A percentile compares a stretch with the other conserved stretches of the same genome.
phyloP scores from a whole-genome alignment of 371 early-diverging fungal species.

The Syncephalastrum racemosum region DNA sequence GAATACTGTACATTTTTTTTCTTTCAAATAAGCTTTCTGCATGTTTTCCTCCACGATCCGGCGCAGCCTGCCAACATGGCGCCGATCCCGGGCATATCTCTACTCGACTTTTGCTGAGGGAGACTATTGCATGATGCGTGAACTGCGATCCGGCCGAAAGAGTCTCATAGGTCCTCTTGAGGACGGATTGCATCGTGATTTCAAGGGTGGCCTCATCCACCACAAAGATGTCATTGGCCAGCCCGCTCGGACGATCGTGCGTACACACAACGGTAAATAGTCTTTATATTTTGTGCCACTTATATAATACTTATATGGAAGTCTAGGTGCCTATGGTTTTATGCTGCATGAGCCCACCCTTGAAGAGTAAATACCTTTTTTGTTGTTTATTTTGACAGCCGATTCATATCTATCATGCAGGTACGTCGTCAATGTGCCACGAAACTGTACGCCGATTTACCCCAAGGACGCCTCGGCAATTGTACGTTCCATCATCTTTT shows the following conservation, averaged over 20 bases:
- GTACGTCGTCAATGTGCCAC: slow-evolving; percentile 56
- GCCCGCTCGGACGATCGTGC: slow-evolving; percentile 46
- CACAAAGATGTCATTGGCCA: slow-evolving; percentile 56
- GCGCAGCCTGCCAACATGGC: too few species aligned
- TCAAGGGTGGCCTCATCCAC: slow-evolving; percentile 44
- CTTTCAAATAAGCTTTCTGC: too few species aligned
- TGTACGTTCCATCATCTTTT: slow-evolving; percentile 26
- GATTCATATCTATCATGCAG: slow-evolving; percentile 18
- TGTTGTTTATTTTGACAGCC: neutral
- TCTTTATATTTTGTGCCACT: neutral
- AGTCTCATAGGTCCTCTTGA: slow-evolving; percentile 47
- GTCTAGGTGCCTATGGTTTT: slow-evolving; percentile 33
- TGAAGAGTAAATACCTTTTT: slow-evolving; percentile 52
- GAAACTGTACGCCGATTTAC: slow-evolving; percentile 74
- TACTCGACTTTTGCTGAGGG: slow-evolving; percentile 30
- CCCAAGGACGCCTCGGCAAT: slow-evolving; percentile 75
- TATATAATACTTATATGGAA: neutral
- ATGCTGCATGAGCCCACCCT: slow-evolving; percentile 71
- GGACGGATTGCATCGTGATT: slow-evolving; percentile 19
- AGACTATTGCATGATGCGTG: slow-evolving; percentile 51
- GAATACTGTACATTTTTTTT: too few species aligned
- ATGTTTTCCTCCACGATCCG: too few species aligned
- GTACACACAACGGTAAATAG: slow-evolving; percentile 39
- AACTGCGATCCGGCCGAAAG: slow-evolving; percentile 35
- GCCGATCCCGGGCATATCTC: too few species aligned